Evolutionary conservation across 768 basidiomycete genomes (phyloP).

Genomic region (Boletellus ananas): DNA sequence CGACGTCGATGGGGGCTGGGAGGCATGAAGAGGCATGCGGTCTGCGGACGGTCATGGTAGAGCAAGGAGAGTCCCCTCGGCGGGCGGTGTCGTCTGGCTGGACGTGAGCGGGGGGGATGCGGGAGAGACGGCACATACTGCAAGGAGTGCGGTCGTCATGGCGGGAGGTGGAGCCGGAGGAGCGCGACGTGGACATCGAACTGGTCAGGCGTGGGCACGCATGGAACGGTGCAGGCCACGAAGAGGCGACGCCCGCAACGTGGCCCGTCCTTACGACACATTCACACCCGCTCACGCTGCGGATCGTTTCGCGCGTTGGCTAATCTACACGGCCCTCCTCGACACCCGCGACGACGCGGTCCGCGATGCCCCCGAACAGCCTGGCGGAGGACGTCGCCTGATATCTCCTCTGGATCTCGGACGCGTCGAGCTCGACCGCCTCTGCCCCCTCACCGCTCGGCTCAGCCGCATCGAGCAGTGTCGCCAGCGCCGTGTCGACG

Average conservation of each 20-base stretch:
- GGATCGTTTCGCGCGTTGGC: constrained; percentile 3
- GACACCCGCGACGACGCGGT: constrained; percentile 37
- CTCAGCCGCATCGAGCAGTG: constrained; percentile 70
- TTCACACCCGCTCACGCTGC: background rate
- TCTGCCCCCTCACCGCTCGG: constrained; percentile 18
- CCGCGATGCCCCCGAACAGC: constrained; percentile 61
- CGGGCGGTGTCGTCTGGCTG: constrained; percentile 15
- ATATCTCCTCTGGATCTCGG: constrained; percentile 60
- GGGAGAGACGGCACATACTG: constrained; percentile 19
- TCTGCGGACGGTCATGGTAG: constrained; percentile 28
- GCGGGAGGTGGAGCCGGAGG: too few relatives aligned
- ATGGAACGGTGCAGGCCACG: background rate
- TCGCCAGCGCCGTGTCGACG: constrained; percentile 88
- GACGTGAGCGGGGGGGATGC: constrained; percentile 33
- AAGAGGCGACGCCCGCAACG: constrained; percentile 10
- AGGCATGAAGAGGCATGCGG: constrained; percentile 18
- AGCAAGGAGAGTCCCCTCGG: constrained; percentile 26
- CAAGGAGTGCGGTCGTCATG: constrained; percentile 21
- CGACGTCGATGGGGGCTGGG: constrained; percentile 7
- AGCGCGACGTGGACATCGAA: constrained; percentile 21
- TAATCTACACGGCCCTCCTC: constrained; percentile 12
- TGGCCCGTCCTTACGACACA: constrained; percentile 30
- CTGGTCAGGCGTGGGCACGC: too few relatives aligned
- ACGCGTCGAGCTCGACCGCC: constrained; percentile 32
- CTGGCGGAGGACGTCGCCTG: constrained; percentile 61